Conservation (phyloP, 2,329 filamentous ascomycete genomes). For the Didymella lethalis region DNA sequence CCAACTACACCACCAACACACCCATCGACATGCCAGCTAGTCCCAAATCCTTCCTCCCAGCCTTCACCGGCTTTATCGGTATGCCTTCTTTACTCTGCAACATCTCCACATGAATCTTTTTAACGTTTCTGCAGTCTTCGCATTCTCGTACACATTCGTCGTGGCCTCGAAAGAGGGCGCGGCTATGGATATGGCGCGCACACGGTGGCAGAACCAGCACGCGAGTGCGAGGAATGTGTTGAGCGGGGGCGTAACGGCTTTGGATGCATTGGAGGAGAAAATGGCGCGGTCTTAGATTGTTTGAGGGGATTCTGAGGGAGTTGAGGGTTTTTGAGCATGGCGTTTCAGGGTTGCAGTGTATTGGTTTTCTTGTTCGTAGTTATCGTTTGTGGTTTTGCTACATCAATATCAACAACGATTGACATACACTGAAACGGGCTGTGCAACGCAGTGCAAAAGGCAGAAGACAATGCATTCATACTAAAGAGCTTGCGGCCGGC, state of each 20-base stretch:
- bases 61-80: constrained; percentile 46
- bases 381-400: not conserved
- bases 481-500: not conserved
- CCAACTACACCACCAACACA: not conserved
- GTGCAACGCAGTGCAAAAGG: not conserved
- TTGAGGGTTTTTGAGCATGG: no score
- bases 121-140: constrained; percentile 31
- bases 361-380: no score
- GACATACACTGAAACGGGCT: not conserved
- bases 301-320: no score
- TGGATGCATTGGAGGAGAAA: constrained; percentile 7
- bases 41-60: constrained; percentile 45
- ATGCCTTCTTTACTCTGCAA: not conserved
- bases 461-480: not conserved
- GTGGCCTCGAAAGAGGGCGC: constrained; percentile 46
- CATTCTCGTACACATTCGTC: constrained; percentile 45
- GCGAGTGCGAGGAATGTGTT: constrained; percentile 29
- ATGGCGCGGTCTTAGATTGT: not conserved
- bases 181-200: constrained; percentile 43
- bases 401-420: not conserved
- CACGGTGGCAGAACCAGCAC: constrained; percentile 46
- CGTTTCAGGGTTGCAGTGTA: no score
- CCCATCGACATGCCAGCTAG: constrained; percentile 40
- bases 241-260: constrained; percentile 20
- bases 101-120: not conserved